Percentiles rank a stretch among this genome's conserved stretches.
These are phyloP conservation scores for Medicago truncatula DNA, from an alignment of 306 rosid genomes.

Conservation along the genomic window MtrunA17r5.0-ANR NC_053047.1:38267501-38268000, in stretches of 20 bases:
- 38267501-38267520: no score
- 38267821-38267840: conserved; percentile 77
- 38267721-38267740: conserved; percentile 25
- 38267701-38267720: conserved; percentile 12
- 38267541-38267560: no score
- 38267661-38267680: conserved; percentile 20
- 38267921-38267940: conserved; percentile 43
- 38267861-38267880: conserved; percentile 44
- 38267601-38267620: not conserved
- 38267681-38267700: conserved; percentile 7
- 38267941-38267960: conserved; percentile 59
- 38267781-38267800: conserved; percentile 82
- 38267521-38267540: no score
- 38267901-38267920: conserved; percentile 49
- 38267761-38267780: conserved; percentile 54
- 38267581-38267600: not conserved
- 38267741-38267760: conserved; percentile 2
- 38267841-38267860: conserved; percentile 42
- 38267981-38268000: conserved; percentile 75
- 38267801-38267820: conserved; percentile 71
- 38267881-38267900: conserved; percentile 40
- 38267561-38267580: no score
- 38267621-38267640: not conserved
- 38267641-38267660: not conserved
- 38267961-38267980: conserved; percentile 61